These are phyloP conservation scores for Tolypocladium tropicale DNA, from an alignment of 2,329 filamentous ascomycete species.

Conservation along the genomic window DNA sequence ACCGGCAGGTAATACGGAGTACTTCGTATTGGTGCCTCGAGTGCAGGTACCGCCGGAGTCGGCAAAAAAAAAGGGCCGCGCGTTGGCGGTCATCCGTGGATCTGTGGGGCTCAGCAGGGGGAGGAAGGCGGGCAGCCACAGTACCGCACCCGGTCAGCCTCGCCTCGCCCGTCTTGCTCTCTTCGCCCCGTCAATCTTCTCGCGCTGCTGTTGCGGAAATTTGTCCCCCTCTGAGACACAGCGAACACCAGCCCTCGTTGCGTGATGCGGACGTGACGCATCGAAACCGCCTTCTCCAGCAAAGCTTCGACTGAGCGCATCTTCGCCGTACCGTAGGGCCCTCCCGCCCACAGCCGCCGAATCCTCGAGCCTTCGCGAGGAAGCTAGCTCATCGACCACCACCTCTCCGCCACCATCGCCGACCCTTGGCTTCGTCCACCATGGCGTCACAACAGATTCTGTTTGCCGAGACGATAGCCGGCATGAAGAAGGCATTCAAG, in stretches of 20 bases:
- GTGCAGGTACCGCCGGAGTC: too few relatives aligned
- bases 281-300: background rate
- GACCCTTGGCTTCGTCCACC: slow-evolving; percentile 6
- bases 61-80: slow-evolving; percentile 6
- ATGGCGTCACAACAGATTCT: slow-evolving; percentile 48
- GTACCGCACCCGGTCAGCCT: background rate
- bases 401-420: background rate
- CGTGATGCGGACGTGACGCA: background rate
- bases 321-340: background rate
- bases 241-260: background rate
- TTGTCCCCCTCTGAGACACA: background rate
- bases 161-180: background rate
- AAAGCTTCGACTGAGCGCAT: background rate
- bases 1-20: too few relatives aligned
- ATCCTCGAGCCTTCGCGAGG: background rate
- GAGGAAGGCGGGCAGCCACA: background rate
- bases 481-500: slow-evolving; percentile 59
- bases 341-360: background rate
- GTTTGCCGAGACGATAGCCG: slow-evolving; percentile 56
- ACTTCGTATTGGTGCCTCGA: too few relatives aligned
- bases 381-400: background rate
- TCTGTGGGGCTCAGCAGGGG: background rate
- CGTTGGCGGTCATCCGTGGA: slow-evolving; percentile 4
- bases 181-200: background rate
- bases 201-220: background rate